These are phyloP conservation scores for Salix koriyanagi DNA, from an alignment of 345 rosid species.

Conservation along the genomic window DNA sequence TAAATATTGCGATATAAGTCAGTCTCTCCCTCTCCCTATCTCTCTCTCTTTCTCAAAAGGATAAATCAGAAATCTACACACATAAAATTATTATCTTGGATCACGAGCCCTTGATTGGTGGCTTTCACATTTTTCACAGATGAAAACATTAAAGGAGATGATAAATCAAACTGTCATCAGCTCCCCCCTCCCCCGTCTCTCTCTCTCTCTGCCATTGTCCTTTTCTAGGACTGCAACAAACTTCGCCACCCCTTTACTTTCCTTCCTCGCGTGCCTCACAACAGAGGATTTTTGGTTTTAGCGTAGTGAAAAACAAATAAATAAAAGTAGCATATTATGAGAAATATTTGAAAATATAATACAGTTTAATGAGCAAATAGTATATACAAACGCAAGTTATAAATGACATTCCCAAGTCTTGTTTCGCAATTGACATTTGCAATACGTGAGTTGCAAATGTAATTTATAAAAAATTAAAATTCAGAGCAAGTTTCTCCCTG, in stretches of 20 bases:
- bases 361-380: too few relatives aligned
- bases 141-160: background rate
- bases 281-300: too few relatives aligned
- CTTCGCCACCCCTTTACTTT: background rate
- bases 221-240: background rate
- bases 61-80: background rate
- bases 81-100: constrained; percentile 21
- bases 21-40: background rate
- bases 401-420: too few relatives aligned
- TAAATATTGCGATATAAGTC: background rate
- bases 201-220: background rate
- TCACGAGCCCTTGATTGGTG: constrained; percentile 33
- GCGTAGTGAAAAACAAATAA: too few relatives aligned
- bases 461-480: too few relatives aligned
- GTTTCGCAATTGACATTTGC: too few relatives aligned
- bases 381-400: too few relatives aligned
- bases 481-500: too few relatives aligned
- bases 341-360: too few relatives aligned
- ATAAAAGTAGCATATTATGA: too few relatives aligned
- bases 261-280: background rate
- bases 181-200: background rate
- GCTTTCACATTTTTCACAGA: constrained; percentile 26
- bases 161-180: background rate
- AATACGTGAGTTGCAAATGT: too few relatives aligned
- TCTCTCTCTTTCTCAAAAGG: background rate